Conservation (phyloP, 805 yeast genomes). For the Ogataea nonfermentans region DNA sequence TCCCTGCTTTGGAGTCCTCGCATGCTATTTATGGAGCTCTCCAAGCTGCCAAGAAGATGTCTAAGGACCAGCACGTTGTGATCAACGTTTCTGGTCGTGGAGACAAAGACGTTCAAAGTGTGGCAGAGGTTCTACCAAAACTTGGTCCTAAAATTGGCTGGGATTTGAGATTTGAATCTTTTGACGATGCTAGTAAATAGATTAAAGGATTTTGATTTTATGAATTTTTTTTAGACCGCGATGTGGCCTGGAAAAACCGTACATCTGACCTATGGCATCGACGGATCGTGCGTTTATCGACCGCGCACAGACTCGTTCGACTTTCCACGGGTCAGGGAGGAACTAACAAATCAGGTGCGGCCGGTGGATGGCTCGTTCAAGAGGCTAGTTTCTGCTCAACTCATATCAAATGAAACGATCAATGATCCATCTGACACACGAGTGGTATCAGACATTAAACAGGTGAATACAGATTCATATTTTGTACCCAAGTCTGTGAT, state of each 20-base stretch:
- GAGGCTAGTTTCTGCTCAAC: constrained; percentile 11
- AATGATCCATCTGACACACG: neutral
- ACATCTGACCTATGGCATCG: constrained; percentile 43
- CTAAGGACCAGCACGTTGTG: constrained; percentile 74
- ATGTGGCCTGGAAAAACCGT: constrained; percentile 42
- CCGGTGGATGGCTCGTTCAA: constrained; percentile 18
- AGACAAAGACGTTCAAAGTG: constrained; percentile 97
- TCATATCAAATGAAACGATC: constrained; percentile 1
- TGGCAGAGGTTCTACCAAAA: constrained; percentile 88
- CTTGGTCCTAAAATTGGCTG: constrained; percentile 91
- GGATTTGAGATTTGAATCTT: constrained; percentile 83
- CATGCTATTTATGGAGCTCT: constrained; percentile 94
- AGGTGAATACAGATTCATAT: constrained; percentile 9
- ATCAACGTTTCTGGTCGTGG: constrained; percentile 97
- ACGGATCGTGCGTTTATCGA: constrained; percentile 33
- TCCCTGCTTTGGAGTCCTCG: constrained; percentile 96
- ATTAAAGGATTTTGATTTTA: neutral
- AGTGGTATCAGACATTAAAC: constrained; percentile 1
- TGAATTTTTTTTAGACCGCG: constrained; percentile 3
- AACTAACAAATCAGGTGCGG: constrained; percentile 1
- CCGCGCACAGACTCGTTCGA: constrained; percentile 7
- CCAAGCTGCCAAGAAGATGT: constrained; percentile 80
- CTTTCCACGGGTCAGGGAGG: constrained; percentile 11
- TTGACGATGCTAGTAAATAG: constrained; percentile 28
- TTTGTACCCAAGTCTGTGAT: constrained; percentile 31